Percentiles rank a stretch among this genome's conserved stretches.
phyloP scores from a whole-genome alignment of 495 filamentous ascomycete genomes.

The Podospora anserina region DNA sequence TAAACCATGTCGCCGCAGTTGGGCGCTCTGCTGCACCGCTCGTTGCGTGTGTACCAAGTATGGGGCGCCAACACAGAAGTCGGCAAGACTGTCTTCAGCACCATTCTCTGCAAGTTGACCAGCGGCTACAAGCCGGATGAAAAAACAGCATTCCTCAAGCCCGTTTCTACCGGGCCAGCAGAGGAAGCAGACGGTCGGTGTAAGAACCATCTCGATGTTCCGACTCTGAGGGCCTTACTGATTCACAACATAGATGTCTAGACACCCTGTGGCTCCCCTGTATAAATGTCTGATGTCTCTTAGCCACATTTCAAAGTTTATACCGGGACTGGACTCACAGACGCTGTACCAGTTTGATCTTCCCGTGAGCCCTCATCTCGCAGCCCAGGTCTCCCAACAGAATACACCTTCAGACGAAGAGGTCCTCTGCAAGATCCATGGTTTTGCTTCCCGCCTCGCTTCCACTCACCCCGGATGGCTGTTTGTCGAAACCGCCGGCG shows the following conservation, averaged over 20 bases:
- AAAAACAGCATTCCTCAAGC: constrained; percentile 64
- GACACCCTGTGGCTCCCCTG: not conserved
- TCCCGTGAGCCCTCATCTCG: constrained; percentile 71
- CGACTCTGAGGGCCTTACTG: not conserved
- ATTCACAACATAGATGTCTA: constrained; percentile 7
- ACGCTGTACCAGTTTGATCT: constrained; percentile 68
- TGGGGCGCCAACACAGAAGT: constrained; percentile 80
- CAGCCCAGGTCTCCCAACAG: constrained; percentile 42
- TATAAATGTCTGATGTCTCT: constrained; percentile 3
- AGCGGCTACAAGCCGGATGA: constrained; percentile 40
- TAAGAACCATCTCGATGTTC: constrained; percentile 12
- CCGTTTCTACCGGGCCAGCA: constrained; percentile 67
- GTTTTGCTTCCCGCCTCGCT: constrained; percentile 43
- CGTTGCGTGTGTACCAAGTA: constrained; percentile 62
- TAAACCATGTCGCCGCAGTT: constrained; percentile 20
- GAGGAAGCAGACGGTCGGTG: constrained; percentile 67
- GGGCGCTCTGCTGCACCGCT: constrained; percentile 56
- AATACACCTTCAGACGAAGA: constrained; percentile 48
- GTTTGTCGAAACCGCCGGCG: constrained; percentile 74
- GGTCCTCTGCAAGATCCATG: constrained; percentile 46
- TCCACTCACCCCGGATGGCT: constrained; percentile 42
- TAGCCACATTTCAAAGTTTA: constrained; percentile 58
- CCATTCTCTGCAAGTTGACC: constrained; percentile 62
- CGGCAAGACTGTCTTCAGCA: constrained; percentile 74
- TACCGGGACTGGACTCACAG: constrained; percentile 41